Evolutionary conservation across 2,329 filamentous ascomycete species (phyloP), one percentile per base, ranked within the genome.

Genomic region (Dothideomycetes sp.): DNA sequence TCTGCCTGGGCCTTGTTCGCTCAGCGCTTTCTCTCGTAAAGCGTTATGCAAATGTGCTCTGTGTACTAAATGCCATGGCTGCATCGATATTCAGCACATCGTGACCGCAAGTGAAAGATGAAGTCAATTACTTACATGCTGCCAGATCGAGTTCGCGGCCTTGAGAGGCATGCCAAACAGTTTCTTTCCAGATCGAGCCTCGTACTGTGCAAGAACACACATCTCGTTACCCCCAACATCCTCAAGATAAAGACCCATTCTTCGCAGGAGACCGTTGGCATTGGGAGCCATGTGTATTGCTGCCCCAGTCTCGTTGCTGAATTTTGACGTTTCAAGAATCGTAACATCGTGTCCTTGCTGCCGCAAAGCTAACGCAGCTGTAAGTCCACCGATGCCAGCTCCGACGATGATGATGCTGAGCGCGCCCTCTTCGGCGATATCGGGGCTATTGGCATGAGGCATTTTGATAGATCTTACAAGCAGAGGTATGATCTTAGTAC

Each of bases 11-110:
- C 54, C 52, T 2, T 46, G 43, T 1, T 40, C 8, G 5, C 43
- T 38, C 7, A 45, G 44, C 1, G 54, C 55, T 24, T 47, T 38
- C 15, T 50, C 43, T 27, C 51, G 48, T 18, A 59, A 34, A 1
- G 49, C 48, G n/a, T 43, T 50, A 33, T 59, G 56, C 3, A 57
- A 40, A 35, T 56, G 51, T 11, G 51, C 51, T 18, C 52, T 46
- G 37, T 55, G 51, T n/a, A 51, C 50, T 2, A 57, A 40, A 18
- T 49, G 45, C 53, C 54, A 58, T 17, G 48, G 44, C 40, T 43
- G 27, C 12, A 8, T 3, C 14, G 4, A 5, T n/a, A n/a, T n/a
- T n/a, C n/a, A n/a, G n/a, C n/a, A n/a, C n/a, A n/a, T n/a, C n/a
- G n/a, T n/a, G n/a, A n/a, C n/a, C n/a, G n/a, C n/a, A n/a, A n/a